A percentile compares a stretch with the other conserved stretches of the same genome.
Conservation (phyloP, 805 yeast species). For the Scheffersomyces stipitis region DNA sequence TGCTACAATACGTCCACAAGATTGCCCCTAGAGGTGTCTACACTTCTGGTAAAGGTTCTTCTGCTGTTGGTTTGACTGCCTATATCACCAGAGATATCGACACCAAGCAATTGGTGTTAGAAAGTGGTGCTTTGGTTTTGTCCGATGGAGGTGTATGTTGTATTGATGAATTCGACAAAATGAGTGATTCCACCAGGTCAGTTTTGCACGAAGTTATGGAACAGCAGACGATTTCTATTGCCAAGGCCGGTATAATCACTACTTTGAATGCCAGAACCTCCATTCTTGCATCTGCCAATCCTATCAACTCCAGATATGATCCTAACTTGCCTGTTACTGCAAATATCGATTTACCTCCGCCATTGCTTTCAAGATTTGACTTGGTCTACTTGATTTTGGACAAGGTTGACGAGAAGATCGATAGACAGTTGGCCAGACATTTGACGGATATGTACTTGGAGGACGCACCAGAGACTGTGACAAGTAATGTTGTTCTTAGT, state of each 20-base stretch:
- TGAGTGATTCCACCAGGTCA: constrained; percentile 91
- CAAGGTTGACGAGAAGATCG: constrained; percentile 83
- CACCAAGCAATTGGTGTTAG: constrained; percentile 89
- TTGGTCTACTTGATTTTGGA: constrained; percentile 89
- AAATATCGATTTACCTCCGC: constrained; percentile 96
- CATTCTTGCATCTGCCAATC: constrained; percentile 93
- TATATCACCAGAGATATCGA: constrained; percentile 93
- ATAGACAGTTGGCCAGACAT: constrained; percentile 85
- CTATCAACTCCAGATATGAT: constrained; percentile 92
- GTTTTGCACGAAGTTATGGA: constrained; percentile 99
- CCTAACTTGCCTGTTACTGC: constrained; percentile 93
- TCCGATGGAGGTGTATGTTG: constrained; percentile 99
- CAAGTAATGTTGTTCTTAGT: constrained; percentile 69
- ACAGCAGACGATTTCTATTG: constrained; percentile 96
- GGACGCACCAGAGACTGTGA: constrained; percentile 74
- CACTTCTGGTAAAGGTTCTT: constrained; percentile 98
- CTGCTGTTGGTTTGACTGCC: constrained; percentile 98
- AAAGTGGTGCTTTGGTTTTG: constrained; percentile 92
- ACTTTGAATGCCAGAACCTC: constrained; percentile 96
- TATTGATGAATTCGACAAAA: constrained; percentile 97
- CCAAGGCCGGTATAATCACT: constrained; percentile 97
- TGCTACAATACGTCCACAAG: constrained; percentile 91
- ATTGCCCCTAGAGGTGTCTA: constrained; percentile 98
- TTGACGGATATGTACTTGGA: constrained; percentile 89
- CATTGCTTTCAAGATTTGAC: constrained; percentile 91